Percentiles rank a stretch among this genome's conserved stretches.
Evolutionary conservation across 1,284 basidiomycete species (phyloP).

Genomic region (Trichosporon faecale): DNA sequence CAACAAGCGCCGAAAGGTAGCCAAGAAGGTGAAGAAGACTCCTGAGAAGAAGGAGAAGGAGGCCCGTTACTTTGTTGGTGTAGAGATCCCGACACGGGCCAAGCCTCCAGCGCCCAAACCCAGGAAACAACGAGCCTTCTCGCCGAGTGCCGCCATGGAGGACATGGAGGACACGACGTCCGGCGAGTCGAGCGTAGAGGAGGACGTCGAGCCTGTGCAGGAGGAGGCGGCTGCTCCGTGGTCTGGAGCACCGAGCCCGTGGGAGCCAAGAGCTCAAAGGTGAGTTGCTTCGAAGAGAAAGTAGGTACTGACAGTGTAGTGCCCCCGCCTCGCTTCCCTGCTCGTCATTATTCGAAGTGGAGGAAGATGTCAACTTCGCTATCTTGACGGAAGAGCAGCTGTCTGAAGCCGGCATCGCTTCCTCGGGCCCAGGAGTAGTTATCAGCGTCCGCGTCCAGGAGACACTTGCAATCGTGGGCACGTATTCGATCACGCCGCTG

Average conservation of each 20-base stretch:
- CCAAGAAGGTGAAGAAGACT: conserved; percentile 14
- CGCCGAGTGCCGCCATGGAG: conserved; percentile 34
- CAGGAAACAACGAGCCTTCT: conserved; percentile 26
- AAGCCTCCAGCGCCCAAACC: background rate
- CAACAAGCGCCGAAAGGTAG: conserved; percentile 18
- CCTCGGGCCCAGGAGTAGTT: conserved; percentile 32
- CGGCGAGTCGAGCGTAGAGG: conserved; percentile 12
- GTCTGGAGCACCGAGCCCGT: conserved; percentile 26
- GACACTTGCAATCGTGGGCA: conserved; percentile 41
- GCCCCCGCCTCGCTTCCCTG: conserved; percentile 10
- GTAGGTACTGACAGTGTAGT: conserved; percentile 12
- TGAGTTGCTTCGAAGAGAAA: background rate
- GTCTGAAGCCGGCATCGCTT: conserved; percentile 22
- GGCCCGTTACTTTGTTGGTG: background rate
- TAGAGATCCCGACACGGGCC: background rate
- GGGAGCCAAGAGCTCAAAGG: conserved; percentile 2
- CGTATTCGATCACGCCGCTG: conserved; percentile 41
- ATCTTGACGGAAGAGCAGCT: conserved; percentile 22
- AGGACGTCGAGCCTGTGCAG: conserved; percentile 13
- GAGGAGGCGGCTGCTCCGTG: conserved; percentile 31
- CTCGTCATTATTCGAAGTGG: conserved; percentile 29
- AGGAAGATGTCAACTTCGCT: conserved; percentile 31
- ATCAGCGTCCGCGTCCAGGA: conserved; percentile 38
- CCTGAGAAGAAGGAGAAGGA: conserved; percentile 14
- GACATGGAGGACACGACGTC: conserved; percentile 14